Conservation (phyloP, 2,329 filamentous ascomycete species). For the Aspergillus sp. region DNA sequence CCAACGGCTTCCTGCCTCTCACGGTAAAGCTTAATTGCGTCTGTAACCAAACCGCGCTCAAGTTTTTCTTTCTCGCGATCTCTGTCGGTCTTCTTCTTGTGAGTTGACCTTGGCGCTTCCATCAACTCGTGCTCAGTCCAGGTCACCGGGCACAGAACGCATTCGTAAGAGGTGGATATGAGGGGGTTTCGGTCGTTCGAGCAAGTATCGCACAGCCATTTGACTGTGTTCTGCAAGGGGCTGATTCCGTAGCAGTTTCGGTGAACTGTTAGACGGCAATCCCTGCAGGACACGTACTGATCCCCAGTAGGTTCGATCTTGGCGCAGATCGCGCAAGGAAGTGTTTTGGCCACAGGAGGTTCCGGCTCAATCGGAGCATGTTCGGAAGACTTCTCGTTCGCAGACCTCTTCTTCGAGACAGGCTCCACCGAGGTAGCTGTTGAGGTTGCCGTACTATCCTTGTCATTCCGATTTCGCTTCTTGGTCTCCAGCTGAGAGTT, state of each 20-base stretch:
- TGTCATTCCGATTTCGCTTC: constrained; percentile 60
- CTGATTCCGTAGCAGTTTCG: constrained; percentile 89
- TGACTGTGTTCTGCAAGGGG: constrained; percentile 64
- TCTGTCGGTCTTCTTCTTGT: constrained; percentile 89
- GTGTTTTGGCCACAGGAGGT: constrained; percentile 71
- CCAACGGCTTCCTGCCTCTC: constrained; percentile 81
- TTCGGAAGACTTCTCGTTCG: constrained; percentile 55
- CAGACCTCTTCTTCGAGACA: constrained; percentile 63
- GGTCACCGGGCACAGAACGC: constrained; percentile 84
- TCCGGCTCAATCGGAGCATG: constrained; percentile 69
- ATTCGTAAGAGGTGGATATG: constrained; percentile 92
- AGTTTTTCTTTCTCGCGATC: constrained; percentile 84
- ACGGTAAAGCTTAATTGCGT: constrained; percentile 77
- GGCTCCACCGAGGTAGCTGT: constrained; percentile 46
- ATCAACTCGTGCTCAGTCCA: constrained; percentile 80
- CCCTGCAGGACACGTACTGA: constrained; percentile 73
- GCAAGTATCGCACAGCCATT: constrained; percentile 97
- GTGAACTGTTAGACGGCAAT: constrained; percentile 90
- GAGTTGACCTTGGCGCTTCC: constrained; percentile 73
- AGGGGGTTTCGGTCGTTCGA: constrained; percentile 88
- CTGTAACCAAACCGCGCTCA: constrained; percentile 80
- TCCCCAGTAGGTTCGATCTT: constrained; percentile 71
- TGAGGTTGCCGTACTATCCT: constrained; percentile 50
- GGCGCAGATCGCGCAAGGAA: constrained; percentile 84
- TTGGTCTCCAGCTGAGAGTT: constrained; percentile 52